Evolutionary conservation across 148 eudicot genomes (phyloP).

Genomic region (Polygonum aviculare): DNA sequence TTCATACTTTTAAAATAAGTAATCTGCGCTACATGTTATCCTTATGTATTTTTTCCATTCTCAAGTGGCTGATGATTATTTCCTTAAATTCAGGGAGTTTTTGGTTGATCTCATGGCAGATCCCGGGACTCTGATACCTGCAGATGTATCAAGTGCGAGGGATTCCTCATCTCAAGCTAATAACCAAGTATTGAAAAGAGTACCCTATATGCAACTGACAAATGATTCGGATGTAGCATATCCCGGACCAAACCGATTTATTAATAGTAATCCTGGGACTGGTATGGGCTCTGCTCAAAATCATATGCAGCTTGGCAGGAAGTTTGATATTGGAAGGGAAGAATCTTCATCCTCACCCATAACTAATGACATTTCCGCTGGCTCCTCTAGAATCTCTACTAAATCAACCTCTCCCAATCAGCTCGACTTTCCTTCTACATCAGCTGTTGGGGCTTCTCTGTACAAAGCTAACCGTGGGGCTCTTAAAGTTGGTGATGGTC

Average conservation of each 20-base stretch:
- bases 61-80: background rate
- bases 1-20: background rate
- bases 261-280: constrained; percentile 23
- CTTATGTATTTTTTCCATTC: background rate
- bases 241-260: constrained; percentile 21
- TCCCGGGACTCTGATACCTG: constrained; percentile 91
- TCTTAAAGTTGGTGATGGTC: constrained; percentile 64
- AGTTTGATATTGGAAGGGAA: background rate
- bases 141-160: constrained; percentile 51
- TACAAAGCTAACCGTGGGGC: constrained; percentile 78
- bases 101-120: constrained; percentile 99
- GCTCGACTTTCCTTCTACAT: constrained; percentile 45
- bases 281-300: constrained; percentile 21
- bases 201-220: constrained; percentile 34
- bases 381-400: constrained; percentile 45
- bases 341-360: background rate
- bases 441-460: constrained; percentile 64
- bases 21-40: background rate
- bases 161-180: constrained; percentile 38
- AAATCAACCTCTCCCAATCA: constrained; percentile 37
- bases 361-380: constrained; percentile 26
- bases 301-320: constrained; percentile 14
- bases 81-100: constrained; percentile 52
- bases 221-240: constrained; percentile 31
- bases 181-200: constrained; percentile 26